These are phyloP conservation scores for Clohesyomyces aquaticus DNA, from an alignment of 495 filamentous ascomycete genomes.

Conservation along the genomic window DNA sequence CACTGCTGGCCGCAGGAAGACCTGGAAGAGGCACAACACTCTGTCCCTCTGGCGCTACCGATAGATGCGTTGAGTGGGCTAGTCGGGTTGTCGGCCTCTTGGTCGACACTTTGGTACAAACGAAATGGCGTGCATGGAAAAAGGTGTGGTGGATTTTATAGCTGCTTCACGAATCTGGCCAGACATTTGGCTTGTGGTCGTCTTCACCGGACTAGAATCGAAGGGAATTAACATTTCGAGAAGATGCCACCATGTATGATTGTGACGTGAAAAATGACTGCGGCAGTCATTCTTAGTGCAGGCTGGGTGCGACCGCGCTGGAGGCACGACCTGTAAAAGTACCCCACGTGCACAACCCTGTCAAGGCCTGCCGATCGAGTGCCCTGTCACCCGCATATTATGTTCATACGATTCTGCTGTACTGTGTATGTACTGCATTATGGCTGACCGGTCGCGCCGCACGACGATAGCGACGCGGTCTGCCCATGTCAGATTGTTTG, in stretches of 20 bases:
- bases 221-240: slow-evolving; percentile 5
- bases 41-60: slow-evolving; percentile 89
- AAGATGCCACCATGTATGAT: not conserved
- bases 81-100: slow-evolving; percentile 7
- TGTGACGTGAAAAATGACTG: not conserved
- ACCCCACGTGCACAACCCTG: not conserved
- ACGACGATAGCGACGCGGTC: not conserved
- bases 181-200: not conserved
- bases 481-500: not conserved
- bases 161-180: slow-evolving; percentile 3
- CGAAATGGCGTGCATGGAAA: slow-evolving; percentile 25
- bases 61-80: slow-evolving; percentile 46
- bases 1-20: slow-evolving; percentile 90
- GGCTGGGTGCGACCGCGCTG: not conserved
- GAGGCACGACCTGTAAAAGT: not conserved
- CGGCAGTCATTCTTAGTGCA: not conserved
- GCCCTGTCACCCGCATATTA: not conserved
- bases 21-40: slow-evolving; percentile 99
- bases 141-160: slow-evolving; percentile 15
- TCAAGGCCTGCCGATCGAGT: not conserved
- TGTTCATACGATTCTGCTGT: no score
- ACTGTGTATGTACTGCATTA: no score
- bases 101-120: slow-evolving; percentile 12
- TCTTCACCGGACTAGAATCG: slow-evolving; percentile 11
- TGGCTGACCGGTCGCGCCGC: not conserved